Conservation (phyloP, 352 stramenopile species). For the Globisporangium apiculatum region DNA sequence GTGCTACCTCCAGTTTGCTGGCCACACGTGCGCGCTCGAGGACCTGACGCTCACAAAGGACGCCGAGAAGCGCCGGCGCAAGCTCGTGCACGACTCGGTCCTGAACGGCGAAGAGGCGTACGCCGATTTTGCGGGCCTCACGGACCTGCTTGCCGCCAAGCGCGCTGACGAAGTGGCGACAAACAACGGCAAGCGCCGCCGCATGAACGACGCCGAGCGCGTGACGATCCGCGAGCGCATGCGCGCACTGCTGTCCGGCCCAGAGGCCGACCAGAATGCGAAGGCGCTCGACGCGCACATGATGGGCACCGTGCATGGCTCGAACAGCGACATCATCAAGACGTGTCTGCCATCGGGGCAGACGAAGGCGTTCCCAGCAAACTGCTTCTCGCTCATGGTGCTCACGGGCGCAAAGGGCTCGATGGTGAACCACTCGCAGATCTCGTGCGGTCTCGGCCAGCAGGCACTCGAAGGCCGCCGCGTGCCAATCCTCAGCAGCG, state of each 20-base stretch:
- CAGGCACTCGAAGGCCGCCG: conserved; percentile 98
- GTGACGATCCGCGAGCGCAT: conserved; percentile 68
- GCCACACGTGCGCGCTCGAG: conserved; percentile 98
- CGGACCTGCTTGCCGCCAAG: conserved; percentile 60
- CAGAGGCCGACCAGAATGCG: conserved; percentile 66
- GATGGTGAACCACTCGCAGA: conserved; percentile 99
- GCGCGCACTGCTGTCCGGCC: conserved; percentile 60
- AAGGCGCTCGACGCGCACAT: conserved; percentile 84
- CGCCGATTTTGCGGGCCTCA: conserved; percentile 75
- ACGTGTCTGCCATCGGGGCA: conserved; percentile 96
- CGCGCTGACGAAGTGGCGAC: conserved; percentile 29
- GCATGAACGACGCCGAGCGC: conserved; percentile 81
- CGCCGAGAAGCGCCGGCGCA: conserved; percentile 88
- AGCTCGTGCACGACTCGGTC: conserved; percentile 85
- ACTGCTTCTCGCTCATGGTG: conserved; percentile 99
- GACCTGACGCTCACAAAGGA: conserved; percentile 95
- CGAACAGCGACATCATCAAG: conserved; percentile 98
- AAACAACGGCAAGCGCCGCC: conserved; percentile 52
- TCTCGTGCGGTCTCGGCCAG: conserved; percentile 98
- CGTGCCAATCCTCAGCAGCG: conserved; percentile 97
- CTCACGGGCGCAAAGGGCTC: conserved; percentile 99
- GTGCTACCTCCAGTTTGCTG: conserved; percentile 96
- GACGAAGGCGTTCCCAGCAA: conserved; percentile 96
- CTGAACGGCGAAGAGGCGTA: conserved; percentile 79
- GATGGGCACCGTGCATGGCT: conserved; percentile 86